Conservation (phyloP, 75 land plant species). For the Pinus albicaulis region DNA sequence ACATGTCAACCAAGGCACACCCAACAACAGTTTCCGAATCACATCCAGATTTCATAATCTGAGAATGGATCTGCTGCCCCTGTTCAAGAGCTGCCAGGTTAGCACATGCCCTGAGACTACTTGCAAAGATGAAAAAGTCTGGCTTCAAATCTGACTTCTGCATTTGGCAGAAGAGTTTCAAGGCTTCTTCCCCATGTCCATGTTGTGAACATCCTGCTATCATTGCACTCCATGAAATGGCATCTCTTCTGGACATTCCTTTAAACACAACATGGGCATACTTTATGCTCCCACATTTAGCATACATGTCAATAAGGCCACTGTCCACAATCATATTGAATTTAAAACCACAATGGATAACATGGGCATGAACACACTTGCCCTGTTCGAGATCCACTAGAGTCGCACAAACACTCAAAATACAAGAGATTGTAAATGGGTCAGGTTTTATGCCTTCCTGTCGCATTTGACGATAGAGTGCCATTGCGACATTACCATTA, state of each 20-base stretch:
- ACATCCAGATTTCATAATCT: conserved; percentile 30
- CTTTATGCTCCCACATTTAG: conserved; percentile 32
- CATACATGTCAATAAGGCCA: conserved; percentile 46
- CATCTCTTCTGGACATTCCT: conserved; percentile 8
- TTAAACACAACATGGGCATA: conserved; percentile 37
- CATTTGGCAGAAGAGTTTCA: conserved; percentile 24
- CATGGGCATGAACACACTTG: conserved; percentile 25
- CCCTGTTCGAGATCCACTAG: conserved; percentile 23
- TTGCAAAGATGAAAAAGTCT: conserved; percentile 30
- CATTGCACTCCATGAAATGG: conserved; percentile 35
- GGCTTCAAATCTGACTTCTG: conserved; percentile 20
- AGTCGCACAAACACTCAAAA: conserved; percentile 38
- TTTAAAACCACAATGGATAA: conserved; percentile 34
- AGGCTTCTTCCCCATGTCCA: conserved; percentile 31
- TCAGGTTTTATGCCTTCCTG: conserved; percentile 19
- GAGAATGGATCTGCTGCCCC: conserved; percentile 37
- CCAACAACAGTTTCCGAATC: conserved; percentile 24
- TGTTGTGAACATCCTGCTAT: conserved; percentile 24
- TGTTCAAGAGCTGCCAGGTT: conserved; percentile 38
- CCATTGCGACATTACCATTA: conserved; percentile 21
- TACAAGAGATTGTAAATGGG: conserved; percentile 37
- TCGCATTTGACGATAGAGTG: conserved; percentile 22
- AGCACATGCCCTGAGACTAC: conserved; percentile 37
- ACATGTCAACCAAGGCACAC: conserved; percentile 52
- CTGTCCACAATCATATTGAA: conserved; percentile 38